These are phyloP conservation scores for Scopulariopsis brevicaulis DNA, from an alignment of 2,329 filamentous ascomycete species.

Conservation along the genomic window DNA sequence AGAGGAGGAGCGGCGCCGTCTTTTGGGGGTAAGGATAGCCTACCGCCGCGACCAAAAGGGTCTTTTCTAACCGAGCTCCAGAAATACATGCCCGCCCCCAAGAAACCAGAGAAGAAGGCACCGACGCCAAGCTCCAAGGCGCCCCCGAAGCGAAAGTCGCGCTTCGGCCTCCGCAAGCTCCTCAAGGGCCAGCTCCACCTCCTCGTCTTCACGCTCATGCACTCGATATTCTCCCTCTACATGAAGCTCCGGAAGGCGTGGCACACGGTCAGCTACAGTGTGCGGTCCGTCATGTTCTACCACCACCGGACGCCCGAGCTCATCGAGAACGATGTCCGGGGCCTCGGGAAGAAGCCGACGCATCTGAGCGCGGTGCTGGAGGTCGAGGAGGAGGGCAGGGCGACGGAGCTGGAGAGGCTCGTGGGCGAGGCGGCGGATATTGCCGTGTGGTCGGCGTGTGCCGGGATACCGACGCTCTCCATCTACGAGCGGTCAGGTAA, in stretches of 20 bases:
- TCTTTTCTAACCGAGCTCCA: background rate
- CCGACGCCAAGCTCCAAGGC: constrained; percentile 10
- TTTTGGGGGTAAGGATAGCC: constrained; percentile 19
- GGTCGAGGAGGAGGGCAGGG: constrained; percentile 56
- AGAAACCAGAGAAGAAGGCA: background rate
- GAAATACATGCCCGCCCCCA: constrained; percentile 1
- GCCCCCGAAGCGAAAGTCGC: constrained; percentile 18
- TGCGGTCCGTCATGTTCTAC: constrained; percentile 78
- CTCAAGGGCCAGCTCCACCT: constrained; percentile 51
- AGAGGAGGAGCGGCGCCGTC: constrained; percentile 22
- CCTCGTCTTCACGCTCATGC: constrained; percentile 57
- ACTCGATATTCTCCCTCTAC: constrained; percentile 79
- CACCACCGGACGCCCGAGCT: constrained; percentile 92
- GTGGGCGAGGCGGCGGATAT: constrained; percentile 89
- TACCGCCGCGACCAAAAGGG: background rate
- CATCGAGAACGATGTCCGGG: constrained; percentile 76
- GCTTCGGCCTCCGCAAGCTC: constrained; percentile 49
- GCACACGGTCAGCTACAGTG: constrained; percentile 64
- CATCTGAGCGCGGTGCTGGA: constrained; percentile 83
- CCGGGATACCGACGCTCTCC: constrained; percentile 77
- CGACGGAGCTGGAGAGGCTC: constrained; percentile 66
- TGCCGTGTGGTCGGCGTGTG: constrained; percentile 83
- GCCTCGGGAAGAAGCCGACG: constrained; percentile 61
- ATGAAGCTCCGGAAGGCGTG: constrained; percentile 72
- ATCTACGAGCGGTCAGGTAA: constrained; percentile 86